phyloP scores from a whole-genome alignment of 371 early-diverging fungal genomes.

The Rhizomucor pusillus region DNA sequence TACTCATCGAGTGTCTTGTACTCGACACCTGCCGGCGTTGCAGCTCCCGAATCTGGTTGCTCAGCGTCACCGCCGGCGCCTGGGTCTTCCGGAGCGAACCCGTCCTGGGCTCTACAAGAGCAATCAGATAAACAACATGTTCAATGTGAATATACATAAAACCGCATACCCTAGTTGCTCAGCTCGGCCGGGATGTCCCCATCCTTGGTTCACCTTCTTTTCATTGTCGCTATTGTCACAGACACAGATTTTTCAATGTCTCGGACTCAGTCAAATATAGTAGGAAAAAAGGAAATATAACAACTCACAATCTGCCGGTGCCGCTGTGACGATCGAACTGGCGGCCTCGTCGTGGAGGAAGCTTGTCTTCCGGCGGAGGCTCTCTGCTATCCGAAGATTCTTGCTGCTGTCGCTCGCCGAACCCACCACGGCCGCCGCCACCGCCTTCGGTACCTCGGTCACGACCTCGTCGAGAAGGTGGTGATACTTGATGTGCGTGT shows the following conservation, averaged over 20 bases:
- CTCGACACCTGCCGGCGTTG: slow-evolving; percentile 62
- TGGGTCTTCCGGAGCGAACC: slow-evolving; percentile 33
- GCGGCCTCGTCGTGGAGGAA: slow-evolving; percentile 26
- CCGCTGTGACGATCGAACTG: slow-evolving; percentile 79
- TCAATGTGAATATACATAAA: not conserved
- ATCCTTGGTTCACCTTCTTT: slow-evolving; percentile 79
- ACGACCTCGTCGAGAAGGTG: slow-evolving; percentile 36
- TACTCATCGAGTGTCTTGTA: slow-evolving; percentile 81
- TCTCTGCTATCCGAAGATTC: slow-evolving; percentile 1
- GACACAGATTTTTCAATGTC: not conserved
- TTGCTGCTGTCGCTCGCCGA: not conserved
- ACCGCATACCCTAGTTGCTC: slow-evolving; percentile 35
- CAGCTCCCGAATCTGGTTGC: slow-evolving; percentile 20
- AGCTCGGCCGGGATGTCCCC: slow-evolving; percentile 60
- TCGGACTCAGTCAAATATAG: not conserved
- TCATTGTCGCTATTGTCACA: slow-evolving; percentile 55
- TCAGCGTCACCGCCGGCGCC: slow-evolving; percentile 33
- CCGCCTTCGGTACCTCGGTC: slow-evolving; percentile 13
- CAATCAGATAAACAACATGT: slow-evolving; percentile 4
- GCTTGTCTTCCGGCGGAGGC: not conserved
- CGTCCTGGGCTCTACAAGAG: slow-evolving; percentile 30
- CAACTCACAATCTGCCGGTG: slow-evolving; percentile 56
- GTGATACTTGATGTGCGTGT: slow-evolving; percentile 25
- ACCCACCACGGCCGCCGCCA: not conserved
- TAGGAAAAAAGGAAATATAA: not conserved